Conservation (phyloP, 805 yeast species). For the Wickerhamomyces ciferrii region DNA sequence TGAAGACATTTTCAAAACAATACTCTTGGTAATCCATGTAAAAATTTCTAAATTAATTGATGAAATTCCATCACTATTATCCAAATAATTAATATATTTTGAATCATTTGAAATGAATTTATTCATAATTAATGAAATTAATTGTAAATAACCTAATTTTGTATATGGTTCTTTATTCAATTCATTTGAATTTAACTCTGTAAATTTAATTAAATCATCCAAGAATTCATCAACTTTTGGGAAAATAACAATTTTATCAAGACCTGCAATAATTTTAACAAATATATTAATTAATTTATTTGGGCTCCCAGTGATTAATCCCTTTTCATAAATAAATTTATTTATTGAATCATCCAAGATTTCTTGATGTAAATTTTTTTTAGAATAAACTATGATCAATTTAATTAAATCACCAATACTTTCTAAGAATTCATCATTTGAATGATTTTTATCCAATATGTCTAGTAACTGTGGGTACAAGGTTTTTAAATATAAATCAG, state of each 20-base stretch:
- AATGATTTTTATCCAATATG: slow-evolving; percentile 4
- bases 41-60: slow-evolving; percentile 42
- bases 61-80: slow-evolving; percentile 5
- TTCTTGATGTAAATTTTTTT: slow-evolving; percentile 34
- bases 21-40: slow-evolving; percentile 71
- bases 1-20: slow-evolving; percentile 52
- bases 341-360: slow-evolving; percentile 33
- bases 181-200: slow-evolving; percentile 1
- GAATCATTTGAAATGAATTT: slow-evolving; percentile 33
- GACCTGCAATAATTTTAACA: slow-evolving; percentile 43
- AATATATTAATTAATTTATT: slow-evolving; percentile 31
- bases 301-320: slow-evolving; percentile 20
- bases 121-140: slow-evolving; percentile 50
- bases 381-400: slow-evolving; percentile 26
- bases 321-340: slow-evolving; percentile 27
- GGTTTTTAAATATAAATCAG: slow-evolving; percentile 20
- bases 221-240: slow-evolving; percentile 13
- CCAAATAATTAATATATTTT: not conserved
- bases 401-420: slow-evolving; percentile 27
- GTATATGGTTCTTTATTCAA: slow-evolving; percentile 11
- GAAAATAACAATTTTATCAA: slow-evolving; percentile 38
- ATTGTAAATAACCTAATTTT: slow-evolving; percentile 52
- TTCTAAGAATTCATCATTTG: slow-evolving; percentile 17
- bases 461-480: slow-evolving; percentile 36
- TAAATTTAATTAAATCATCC: slow-evolving; percentile 6